Percentiles rank a stretch among this genome's conserved stretches.
Conservation (phyloP, 2,329 filamentous ascomycete genomes). For the Chlorencoelia australis region DNA sequence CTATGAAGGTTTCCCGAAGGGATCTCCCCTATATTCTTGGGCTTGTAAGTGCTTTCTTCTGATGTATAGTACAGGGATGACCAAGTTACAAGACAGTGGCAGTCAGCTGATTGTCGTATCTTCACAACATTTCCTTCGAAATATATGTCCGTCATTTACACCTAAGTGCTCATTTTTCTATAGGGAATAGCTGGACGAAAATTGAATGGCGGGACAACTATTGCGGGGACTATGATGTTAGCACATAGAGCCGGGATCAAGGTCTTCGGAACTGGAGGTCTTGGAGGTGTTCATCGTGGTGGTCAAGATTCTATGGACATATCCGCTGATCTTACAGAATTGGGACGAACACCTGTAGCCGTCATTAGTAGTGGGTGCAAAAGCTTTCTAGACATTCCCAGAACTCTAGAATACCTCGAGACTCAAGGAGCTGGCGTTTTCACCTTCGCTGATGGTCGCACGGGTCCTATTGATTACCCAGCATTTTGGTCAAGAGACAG, state of each 20-base stretch:
- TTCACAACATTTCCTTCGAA: not conserved
- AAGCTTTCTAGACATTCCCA: constrained; percentile 85
- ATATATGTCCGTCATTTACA: not conserved
- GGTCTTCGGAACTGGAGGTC: constrained; percentile 87
- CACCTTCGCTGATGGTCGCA: constrained; percentile 78
- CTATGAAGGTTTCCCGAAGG: constrained; percentile 75
- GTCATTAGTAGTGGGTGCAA: constrained; percentile 90
- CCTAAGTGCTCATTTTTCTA: not conserved
- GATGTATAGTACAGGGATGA: not conserved
- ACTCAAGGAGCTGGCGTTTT: constrained; percentile 70
- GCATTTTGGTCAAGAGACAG: constrained; percentile 90
- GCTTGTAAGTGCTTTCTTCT: constrained; percentile 42
- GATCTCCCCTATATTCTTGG: constrained; percentile 78
- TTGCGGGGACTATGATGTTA: constrained; percentile 86
- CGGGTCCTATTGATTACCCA: constrained; percentile 69
- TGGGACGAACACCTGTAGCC: constrained; percentile 79
- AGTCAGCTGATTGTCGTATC: too few species aligned
- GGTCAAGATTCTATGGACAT: constrained; percentile 84
- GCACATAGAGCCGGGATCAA: constrained; percentile 79
- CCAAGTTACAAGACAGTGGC: too few species aligned
- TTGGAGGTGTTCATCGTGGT: constrained; percentile 88
- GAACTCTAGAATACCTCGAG: constrained; percentile 71
- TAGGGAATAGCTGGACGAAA: constrained; percentile 55
- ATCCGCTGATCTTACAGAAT: constrained; percentile 88
- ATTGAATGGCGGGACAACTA: constrained; percentile 83